Base-by-base conservation (phyloP, 441 rosid species). In the Isatis lusitanica region DNA sequence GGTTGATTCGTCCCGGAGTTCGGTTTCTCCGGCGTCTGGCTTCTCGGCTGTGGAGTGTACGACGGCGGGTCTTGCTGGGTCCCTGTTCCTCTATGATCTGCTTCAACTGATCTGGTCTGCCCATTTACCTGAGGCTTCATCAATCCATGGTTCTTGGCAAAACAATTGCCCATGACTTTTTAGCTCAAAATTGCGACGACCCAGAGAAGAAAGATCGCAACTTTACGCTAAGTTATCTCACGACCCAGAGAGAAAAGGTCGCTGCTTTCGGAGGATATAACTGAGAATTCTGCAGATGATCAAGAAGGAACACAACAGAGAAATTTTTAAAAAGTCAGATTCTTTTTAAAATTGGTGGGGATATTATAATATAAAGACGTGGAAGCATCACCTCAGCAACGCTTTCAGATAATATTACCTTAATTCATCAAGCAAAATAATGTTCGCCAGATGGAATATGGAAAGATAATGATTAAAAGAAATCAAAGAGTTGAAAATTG, bases 101-200 rank as follows among this genome's bases (percentile, higher is more conserved):
- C 66, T 4, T 77, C 80, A 39, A 59, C 80, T 66, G 90, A 83
- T 82, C 81, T 74, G 10, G 66, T 70, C 39, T 80, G 67, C 24
- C 81, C 91, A 74, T 87, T 88, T 7, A 82, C 62, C 16, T 62
- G 64, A 9, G 84, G 72, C 65, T 66, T 79, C 16, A 83, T 35
- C 60, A 68, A 79, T 50, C 78, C 77, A 61, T 24, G 33, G 59
- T 64, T 75, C 74, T 90, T 90, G 70, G 88, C 82, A 26, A 85
- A 59, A 75, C 96, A 86, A 63, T 73, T 44, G 42, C 97, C 97
- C 97, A 92, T 91, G 47, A 63, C 33, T 69, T 13, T 10, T 4
- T 30, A 57, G 40, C 53, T 57, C 44, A 51, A 71, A 26, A 40
- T 36, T 68, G 33, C 13, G 66, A 55, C 18, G 30, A 51, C 76